Percentiles rank a stretch among this genome's conserved stretches.
Evolutionary conservation across 2,329 filamentous ascomycete species (phyloP).

Genomic region (Colletotrichum shisoi): DNA sequence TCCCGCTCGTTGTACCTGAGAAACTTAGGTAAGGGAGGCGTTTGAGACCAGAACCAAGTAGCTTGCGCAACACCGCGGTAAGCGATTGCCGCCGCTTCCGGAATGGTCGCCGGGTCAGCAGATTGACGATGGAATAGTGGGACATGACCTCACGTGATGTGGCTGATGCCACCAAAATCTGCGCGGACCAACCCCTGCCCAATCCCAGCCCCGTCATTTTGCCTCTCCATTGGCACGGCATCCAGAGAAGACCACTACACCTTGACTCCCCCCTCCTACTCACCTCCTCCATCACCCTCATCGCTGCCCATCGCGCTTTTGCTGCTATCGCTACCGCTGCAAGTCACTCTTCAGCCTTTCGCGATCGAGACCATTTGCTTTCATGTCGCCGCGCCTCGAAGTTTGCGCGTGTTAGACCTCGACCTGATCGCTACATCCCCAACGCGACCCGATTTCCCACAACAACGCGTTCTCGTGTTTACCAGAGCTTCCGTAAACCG

Average conservation of each 20-base stretch:
- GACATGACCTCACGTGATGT: conserved; percentile 34
- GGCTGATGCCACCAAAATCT: conserved; percentile 37
- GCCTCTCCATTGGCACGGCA: conserved; percentile 34
- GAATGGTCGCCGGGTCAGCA: conserved; percentile 36
- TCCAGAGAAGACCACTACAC: conserved; percentile 38
- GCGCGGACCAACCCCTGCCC: conserved; percentile 35
- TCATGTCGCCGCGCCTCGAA: conserved; percentile 37
- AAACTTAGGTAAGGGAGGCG: conserved; percentile 13
- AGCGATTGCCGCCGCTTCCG: conserved; percentile 23
- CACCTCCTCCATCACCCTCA: conserved; percentile 38
- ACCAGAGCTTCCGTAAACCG: conserved; percentile 34
- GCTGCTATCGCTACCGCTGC: conserved; percentile 36
- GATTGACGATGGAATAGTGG: conserved; percentile 23
- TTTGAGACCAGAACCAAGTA: conserved; percentile 6
- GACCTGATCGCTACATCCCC: conserved; percentile 26
- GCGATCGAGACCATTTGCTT: conserved; percentile 35
- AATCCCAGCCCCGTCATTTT: conserved; percentile 41
- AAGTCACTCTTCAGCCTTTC: conserved; percentile 27
- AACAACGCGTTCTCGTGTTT: conserved; percentile 44
- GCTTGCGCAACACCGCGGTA: neutral
- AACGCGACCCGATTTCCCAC: conserved; percentile 38
- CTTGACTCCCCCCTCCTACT: conserved; percentile 39
- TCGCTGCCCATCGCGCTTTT: conserved; percentile 38
- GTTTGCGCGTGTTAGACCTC: conserved; percentile 34
- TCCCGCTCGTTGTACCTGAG: conserved; percentile 5